Conservation (phyloP, 73 alveolate species). For the Tetrahymena malaccensis region DNA sequence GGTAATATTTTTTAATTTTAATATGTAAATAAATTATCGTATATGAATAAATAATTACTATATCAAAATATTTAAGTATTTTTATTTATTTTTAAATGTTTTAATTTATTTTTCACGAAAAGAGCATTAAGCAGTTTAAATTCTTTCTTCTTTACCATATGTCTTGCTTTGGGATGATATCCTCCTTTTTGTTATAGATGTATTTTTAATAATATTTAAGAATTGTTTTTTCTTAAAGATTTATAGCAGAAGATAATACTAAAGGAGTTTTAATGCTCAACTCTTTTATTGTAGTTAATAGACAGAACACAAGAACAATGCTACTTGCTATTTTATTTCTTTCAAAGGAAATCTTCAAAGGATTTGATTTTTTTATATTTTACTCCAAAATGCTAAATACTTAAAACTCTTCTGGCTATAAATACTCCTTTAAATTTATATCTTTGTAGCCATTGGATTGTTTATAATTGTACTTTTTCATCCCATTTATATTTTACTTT, state of each 20-base stretch:
- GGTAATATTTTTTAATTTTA: too few relatives aligned
- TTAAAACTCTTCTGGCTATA: neutral
- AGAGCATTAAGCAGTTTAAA: neutral
- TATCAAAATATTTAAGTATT: too few relatives aligned
- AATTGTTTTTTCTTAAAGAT: neutral
- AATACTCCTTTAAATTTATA: neutral
- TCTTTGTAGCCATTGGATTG: neutral
- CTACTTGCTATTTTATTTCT: neutral
- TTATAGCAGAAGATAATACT: neutral
- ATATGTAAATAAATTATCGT: too few relatives aligned
- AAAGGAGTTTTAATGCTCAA: neutral
- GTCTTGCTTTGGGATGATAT: neutral
- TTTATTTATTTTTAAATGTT: too few relatives aligned
- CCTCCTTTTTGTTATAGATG: neutral
- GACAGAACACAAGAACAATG: neutral
- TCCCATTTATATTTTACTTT: neutral
- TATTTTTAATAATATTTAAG: neutral
- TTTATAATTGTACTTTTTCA: neutral
- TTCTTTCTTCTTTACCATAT: neutral
- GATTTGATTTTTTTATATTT: neutral
- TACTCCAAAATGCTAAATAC: neutral
- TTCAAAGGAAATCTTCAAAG: neutral
- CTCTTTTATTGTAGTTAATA: neutral
- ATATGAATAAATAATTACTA: too few relatives aligned
- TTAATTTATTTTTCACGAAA: neutral